Base-by-base conservation (phyloP, 1,284 basidiomycete species). In the Bondarzewia mesenterica region DNA sequence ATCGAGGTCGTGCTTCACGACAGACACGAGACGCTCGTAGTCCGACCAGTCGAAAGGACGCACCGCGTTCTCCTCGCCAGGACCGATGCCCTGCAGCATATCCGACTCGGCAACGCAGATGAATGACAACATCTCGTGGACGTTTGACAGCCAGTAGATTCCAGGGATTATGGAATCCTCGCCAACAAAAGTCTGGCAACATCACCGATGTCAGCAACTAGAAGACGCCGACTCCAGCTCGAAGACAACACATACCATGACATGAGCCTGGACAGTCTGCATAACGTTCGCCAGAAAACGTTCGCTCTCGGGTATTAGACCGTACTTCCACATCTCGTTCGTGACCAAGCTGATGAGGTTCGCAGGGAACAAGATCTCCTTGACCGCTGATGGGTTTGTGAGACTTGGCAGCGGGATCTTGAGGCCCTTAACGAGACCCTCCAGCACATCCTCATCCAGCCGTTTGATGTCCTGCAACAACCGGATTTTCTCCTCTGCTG, bases 321-420 rank as follows among this genome's bases (percentile, higher is more conserved):
- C 93, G 60, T 97, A 93, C 71, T 98, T 98, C 96, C 96, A 99
- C 95, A 99, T 99, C 69, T 99, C 96, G 67, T 99, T 99, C 18
- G 93, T 96, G 52, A 97, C 88, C 44, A 99, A 73, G 60, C 89
- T 93, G 68, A 99, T 99, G 51, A 99, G 80, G 66, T 99, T 98
- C n/a, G 96, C 95, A 4, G 96, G 96, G 86, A 99, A 99, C 38
- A 99, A 76, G 48, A 99, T 94, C 67, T 99, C 96, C 69, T 98
- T 99, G 53, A 94, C 86, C 25, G 87, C 85, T 16, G 93, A 91
- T 1, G 93, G 91, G 61, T 92, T 96, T 49, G 89, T 89, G 48
- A 92, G 73, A 60, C 86, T 93, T 1, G 96, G 91, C 16, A 85
- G 80, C 15, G 95, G 93, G 49, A 98, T 94, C 74, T 95, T 96